A percentile compares a stretch with the other conserved stretches of the same genome.
Conservation (phyloP, 495 filamentous ascomycete species). For the Neurospora hispaniola region DNA sequence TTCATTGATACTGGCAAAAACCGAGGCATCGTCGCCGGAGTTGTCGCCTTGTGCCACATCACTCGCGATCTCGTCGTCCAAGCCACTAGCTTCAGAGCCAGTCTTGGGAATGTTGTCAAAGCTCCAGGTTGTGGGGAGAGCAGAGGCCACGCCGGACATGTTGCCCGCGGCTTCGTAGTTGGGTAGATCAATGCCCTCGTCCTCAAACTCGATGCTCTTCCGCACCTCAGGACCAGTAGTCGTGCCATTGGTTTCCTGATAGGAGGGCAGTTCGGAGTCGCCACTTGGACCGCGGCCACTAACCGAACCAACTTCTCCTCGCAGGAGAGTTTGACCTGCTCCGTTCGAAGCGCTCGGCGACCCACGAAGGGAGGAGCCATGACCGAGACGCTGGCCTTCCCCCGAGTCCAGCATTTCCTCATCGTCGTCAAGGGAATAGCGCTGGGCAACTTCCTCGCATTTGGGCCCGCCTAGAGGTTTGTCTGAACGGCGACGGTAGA, state of each 20-base stretch:
- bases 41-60: constrained; percentile 31
- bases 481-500: constrained; percentile 81
- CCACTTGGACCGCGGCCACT: constrained; percentile 7
- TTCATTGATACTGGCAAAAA: constrained; percentile 1
- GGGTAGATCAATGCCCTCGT: constrained; percentile 19
- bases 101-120: constrained; percentile 23
- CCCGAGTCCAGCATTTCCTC: constrained; percentile 48
- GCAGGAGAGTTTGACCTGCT: constrained; percentile 65
- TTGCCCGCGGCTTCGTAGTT: constrained; percentile 13
- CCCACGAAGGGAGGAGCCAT: constrained; percentile 69
- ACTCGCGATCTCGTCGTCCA: constrained; percentile 25
- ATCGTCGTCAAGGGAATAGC: constrained; percentile 34
- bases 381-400: constrained; percentile 78
- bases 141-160: constrained; percentile 22
- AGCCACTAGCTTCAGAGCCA: constrained; percentile 2
- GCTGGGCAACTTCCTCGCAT: constrained; percentile 58
- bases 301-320: constrained; percentile 48
- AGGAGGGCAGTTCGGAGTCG: constrained; percentile 11
- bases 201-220: constrained; percentile 31
- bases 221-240: constrained; percentile 12
- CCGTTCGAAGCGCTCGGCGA: constrained; percentile 72
- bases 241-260: constrained; percentile 6
- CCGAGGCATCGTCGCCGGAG: constrained; percentile 12
- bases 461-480: constrained; percentile 64
- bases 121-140: constrained; percentile 23